These are phyloP conservation scores for Sporothrix luriei DNA, from an alignment of 2,329 filamentous ascomycete species.

Conservation along the genomic window DNA sequence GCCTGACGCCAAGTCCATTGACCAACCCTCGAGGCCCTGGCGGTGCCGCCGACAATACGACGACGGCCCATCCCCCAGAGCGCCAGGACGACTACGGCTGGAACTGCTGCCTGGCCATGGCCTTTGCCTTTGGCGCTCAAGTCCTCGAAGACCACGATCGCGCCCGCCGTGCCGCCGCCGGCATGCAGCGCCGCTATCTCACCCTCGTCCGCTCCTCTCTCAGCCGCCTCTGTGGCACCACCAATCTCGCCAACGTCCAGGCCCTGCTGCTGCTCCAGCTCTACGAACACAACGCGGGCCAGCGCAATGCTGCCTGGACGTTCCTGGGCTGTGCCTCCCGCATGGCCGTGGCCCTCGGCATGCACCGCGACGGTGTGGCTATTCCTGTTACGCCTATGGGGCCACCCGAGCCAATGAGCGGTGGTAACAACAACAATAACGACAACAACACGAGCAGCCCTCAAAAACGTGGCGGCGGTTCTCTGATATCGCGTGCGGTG, in stretches of 20 bases:
- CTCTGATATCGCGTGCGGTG: neutral
- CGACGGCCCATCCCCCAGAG: neutral
- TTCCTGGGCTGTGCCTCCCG: constrained; percentile 49
- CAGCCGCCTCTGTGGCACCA: constrained; percentile 32
- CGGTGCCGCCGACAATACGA: neutral
- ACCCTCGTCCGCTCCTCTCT: constrained; percentile 33
- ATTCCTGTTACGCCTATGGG: constrained; percentile 7
- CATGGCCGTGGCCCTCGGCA: constrained; percentile 49
- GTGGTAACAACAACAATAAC: neutral
- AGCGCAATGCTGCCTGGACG: constrained; percentile 48
- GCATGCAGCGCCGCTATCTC: constrained; percentile 34
- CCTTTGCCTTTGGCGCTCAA: constrained; percentile 35
- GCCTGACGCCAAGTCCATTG: neutral
- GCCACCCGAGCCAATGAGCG: neutral
- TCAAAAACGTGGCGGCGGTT: neutral
- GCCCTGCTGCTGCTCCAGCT: constrained; percentile 48
- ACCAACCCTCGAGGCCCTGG: neutral
- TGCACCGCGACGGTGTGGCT: constrained; percentile 43
- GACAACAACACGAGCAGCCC: neutral
- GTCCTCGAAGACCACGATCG: constrained; percentile 34
- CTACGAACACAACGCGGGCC: constrained; percentile 51
- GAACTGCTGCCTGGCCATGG: constrained; percentile 37
- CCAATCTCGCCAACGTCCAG: constrained; percentile 48
- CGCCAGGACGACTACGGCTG: constrained; percentile 32
- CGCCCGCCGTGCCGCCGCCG: constrained; percentile 25